Percentiles rank a stretch among this genome's conserved stretches.
phyloP scores from a whole-genome alignment of 768 basidiomycete species.

The Boletus subcaerulescens region DNA sequence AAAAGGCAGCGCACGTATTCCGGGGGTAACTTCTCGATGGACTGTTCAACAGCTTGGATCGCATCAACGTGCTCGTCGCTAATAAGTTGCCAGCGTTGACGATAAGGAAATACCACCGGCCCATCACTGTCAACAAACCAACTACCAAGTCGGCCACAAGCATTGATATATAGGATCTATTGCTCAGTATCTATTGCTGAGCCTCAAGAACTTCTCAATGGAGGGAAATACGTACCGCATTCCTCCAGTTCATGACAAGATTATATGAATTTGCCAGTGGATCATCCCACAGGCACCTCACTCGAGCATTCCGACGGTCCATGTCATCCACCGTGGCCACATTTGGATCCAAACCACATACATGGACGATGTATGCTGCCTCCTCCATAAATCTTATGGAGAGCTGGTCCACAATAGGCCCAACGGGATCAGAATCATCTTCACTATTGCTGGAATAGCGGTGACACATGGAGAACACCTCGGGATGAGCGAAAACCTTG shows the following conservation, averaged over 20 bases:
- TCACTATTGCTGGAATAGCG: background rate
- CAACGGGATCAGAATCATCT: background rate
- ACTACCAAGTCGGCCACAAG: no score
- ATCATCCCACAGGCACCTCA: constrained; percentile 5
- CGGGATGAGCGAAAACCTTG: background rate
- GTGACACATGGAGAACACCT: background rate
- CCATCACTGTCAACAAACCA: no score
- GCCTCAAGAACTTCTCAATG: background rate
- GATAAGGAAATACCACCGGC: background rate
- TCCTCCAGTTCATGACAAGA: constrained; percentile 11
- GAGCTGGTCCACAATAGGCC: background rate
- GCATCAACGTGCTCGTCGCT: constrained; percentile 3
- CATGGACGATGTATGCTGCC: constrained; percentile 6
- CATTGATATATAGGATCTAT: background rate
- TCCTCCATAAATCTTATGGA: constrained; percentile 3
- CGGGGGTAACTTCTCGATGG: background rate
- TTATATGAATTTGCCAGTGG: no score
- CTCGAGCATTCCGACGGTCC: constrained; percentile 12
- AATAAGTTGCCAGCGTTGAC: background rate
- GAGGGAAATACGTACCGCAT: constrained; percentile 4
- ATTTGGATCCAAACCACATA: constrained; percentile 12
- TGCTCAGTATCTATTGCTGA: background rate
- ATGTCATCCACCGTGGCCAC: constrained; percentile 10
- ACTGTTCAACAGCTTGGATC: constrained; percentile 7
- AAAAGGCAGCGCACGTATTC: constrained; percentile 2